Evolutionary conservation across 148 eudicot species (phyloP).

Genomic region (Chenopodium quinoa): DNA sequence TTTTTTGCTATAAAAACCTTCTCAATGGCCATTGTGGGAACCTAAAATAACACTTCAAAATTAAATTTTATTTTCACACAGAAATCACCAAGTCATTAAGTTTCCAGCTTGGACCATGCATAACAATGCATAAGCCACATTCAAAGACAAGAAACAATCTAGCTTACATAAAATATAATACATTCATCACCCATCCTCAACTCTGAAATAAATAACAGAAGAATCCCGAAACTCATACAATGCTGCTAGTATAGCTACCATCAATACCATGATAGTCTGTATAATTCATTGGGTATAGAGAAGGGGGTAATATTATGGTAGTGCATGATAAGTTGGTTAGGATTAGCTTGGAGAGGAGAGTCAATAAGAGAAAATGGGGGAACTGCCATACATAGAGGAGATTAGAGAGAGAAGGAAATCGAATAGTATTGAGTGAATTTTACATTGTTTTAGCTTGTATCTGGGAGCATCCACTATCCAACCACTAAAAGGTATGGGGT

Average conservation of each 20-base stretch:
- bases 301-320: too few relatives aligned
- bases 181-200: neutral
- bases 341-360: too few relatives aligned
- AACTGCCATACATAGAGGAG: too few relatives aligned
- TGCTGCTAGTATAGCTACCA: neutral
- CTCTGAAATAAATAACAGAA: neutral
- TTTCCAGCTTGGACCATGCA: neutral
- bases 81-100: constrained; percentile 7
- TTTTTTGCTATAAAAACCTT: constrained; percentile 81
- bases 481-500: too few relatives aligned
- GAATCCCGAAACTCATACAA: neutral
- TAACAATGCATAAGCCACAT: neutral
- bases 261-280: neutral
- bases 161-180: neutral
- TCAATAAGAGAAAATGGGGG: too few relatives aligned
- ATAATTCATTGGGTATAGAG: too few relatives aligned
- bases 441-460: too few relatives aligned
- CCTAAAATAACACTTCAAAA: constrained; percentile 39
- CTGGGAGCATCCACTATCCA: too few relatives aligned
- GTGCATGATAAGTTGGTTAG: too few relatives aligned
- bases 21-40: constrained; percentile 99
- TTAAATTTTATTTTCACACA: neutral
- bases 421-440: too few relatives aligned
- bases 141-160: neutral
- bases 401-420: too few relatives aligned